Base-by-base conservation (phyloP, 192 early-diverging fungal species). In the Anaeromyces robustus region DNA sequence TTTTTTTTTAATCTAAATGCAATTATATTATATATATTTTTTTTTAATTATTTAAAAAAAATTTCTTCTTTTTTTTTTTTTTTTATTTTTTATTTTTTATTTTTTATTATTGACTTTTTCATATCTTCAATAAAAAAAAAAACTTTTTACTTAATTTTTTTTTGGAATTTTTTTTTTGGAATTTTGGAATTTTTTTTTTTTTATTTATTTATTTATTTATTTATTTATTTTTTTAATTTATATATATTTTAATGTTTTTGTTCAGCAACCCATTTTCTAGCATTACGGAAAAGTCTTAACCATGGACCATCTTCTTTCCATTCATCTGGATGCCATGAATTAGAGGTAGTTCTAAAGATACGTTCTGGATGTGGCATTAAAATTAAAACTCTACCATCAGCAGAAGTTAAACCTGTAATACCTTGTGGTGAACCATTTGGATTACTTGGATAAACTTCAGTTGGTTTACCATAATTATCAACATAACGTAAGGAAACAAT, bases 351-450 rank as follows among this genome's bases (percentile, higher is more conserved):
- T 37, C 94, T 87, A 12, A 95, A 89, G 37, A 95, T 93, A 68
- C 98, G 91, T 88, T 99, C 98, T 11, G 98, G 98, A 84, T 99
- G 98, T 77, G 98, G 98, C 98, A 99, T 99, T 86, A 98, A 91
- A 19, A 93, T 92, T 81, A 97, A 83, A 13, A 97, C 93, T 80
- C 97, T 92, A 37, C 98, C 98, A 81, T 95, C 93, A 77, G 89
- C 88, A 0, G 92, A 94, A 68, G 90, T 86, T 6, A 98, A 89
- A 19, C 92, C 98, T n/a, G 97, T 92, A 80, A 99, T 90, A 78
- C 95, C 96, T 80, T 88, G 31, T 19, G 92, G 91, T 30, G 92
- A 90, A 29, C 98, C 98, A 85, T 99, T 99, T 79, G 98, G 98
- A 87, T 99, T 99, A 89, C 89, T 92, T 68, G 98, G 98, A 84